A percentile compares a stretch with the other conserved stretches of the same genome.
Evolutionary conservation across 1,284 basidiomycete species (phyloP).

Genomic region (Apiotrichum gracile): DNA sequence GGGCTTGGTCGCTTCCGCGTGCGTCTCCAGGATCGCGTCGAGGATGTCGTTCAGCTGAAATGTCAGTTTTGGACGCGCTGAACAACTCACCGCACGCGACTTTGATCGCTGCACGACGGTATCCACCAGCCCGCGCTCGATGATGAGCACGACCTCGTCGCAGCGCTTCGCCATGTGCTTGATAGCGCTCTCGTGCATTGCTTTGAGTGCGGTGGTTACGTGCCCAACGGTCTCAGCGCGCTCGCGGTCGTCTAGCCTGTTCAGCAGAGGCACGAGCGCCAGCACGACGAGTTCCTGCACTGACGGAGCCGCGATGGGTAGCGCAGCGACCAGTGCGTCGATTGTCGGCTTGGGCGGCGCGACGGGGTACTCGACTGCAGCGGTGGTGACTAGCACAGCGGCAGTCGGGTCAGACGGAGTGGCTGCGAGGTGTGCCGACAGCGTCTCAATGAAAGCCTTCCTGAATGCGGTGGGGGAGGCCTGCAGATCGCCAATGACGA

Average conservation of each 20-base stretch:
- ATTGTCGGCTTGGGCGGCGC: neutral
- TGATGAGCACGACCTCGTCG: slow-evolving; percentile 11
- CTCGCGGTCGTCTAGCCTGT: neutral
- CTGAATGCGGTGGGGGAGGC: neutral
- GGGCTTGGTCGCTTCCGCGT: slow-evolving; percentile 5
- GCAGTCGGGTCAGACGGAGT: slow-evolving; percentile 5
- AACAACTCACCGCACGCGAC: slow-evolving; percentile 13
- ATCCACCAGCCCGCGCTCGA: slow-evolving; percentile 10
- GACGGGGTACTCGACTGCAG: slow-evolving; percentile 13
- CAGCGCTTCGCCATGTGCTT: slow-evolving; percentile 18
- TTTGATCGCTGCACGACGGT: slow-evolving; percentile 8
- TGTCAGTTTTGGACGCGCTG: neutral
- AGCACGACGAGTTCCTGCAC: slow-evolving; percentile 28
- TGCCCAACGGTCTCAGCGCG: neutral
- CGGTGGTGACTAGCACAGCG: slow-evolving; percentile 16
- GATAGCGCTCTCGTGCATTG: neutral
- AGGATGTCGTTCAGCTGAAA: slow-evolving; percentile 23
- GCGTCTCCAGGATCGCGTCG: slow-evolving; percentile 17
- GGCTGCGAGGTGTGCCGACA: neutral
- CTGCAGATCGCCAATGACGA: slow-evolving; percentile 10
- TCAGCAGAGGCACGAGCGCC: slow-evolving; percentile 16
- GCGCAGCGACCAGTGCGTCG: neutral
- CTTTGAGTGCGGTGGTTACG: neutral
- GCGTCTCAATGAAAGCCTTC: neutral
- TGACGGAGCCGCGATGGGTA: slow-evolving; percentile 4